A percentile compares a stretch with the other conserved stretches of the same genome.
These are phyloP conservation scores for Scheffersomyces cryptocercus DNA, from an alignment of 1,139 yeast species.

Conservation along the genomic window DNA sequence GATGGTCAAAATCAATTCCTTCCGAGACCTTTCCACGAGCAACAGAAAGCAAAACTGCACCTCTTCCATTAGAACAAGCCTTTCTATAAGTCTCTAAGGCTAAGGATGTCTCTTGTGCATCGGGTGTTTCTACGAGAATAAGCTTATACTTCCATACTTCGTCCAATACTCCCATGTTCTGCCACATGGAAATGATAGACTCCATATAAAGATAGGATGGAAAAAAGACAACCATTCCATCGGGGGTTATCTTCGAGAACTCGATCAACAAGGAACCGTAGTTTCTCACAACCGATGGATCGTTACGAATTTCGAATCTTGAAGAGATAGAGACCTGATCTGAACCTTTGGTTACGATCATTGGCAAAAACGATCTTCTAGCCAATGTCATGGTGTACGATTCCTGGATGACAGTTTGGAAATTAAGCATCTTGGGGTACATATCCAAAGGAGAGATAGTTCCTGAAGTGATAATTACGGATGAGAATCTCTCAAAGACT, in stretches of 20 bases:
- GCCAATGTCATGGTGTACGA: constrained; percentile 96
- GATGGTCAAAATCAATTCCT: constrained; percentile 99
- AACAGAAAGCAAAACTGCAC: constrained; percentile 92
- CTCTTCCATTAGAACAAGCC: constrained; percentile 97
- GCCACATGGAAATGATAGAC: constrained; percentile 97
- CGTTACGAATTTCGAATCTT: constrained; percentile 93
- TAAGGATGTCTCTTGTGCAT: constrained; percentile 95
- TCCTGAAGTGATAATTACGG: constrained; percentile 95
- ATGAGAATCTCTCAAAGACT: constrained; percentile 89
- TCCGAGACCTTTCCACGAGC: constrained; percentile 99
- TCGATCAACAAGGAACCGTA: constrained; percentile 92
- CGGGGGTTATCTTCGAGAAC: constrained; percentile 94
- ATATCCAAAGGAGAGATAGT: constrained; percentile 97
- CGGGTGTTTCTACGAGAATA: constrained; percentile 97
- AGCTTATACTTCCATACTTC: constrained; percentile 98
- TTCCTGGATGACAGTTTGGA: constrained; percentile 91
- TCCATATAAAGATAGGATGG: constrained; percentile 98
- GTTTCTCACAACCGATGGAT: constrained; percentile 95
- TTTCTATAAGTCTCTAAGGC: constrained; percentile 94
- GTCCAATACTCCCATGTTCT: constrained; percentile 93
- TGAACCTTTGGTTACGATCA: constrained; percentile 95
- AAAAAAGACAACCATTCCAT: constrained; percentile 96
- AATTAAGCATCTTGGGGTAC: constrained; percentile 97
- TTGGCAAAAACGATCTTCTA: constrained; percentile 87
- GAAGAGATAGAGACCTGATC: constrained; percentile 97